Base-by-base conservation (phyloP, 1,139 yeast genomes). In the Candida gigantensis region DNA sequence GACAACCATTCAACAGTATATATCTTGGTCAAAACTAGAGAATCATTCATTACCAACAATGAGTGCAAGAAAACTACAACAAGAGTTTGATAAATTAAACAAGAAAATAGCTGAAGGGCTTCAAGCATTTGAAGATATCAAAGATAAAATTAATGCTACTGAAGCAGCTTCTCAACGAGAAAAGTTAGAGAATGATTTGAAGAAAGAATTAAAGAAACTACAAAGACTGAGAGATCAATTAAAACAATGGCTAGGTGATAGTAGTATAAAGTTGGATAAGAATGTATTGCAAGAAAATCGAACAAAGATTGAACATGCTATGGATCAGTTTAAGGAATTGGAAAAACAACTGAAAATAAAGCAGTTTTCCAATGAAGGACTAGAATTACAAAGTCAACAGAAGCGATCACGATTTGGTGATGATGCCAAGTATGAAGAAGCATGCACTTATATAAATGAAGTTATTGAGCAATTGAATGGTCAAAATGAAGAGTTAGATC, bases 81-180 rank as follows among this genome's bases (percentile, higher is more conserved):
- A 71, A 63, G 99, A 94, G 71, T 88, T 92, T 62, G 99, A 94
- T 65, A 88, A 92, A 58, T 89, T 90, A 57, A 84, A 90, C 72
- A 92, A 92, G 63, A 89, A 94, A 62, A 95, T 92, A 40, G 77
- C 83, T 41, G 97, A 92, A 68, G 97, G 97, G n/a, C 76, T 92
- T 32, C 79, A 79, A 36, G 84, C 81, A 43, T 94, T 92, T 57
- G 97, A 92, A 58, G 82, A 77, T 38, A 82, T 87, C 31, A 87
- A 90, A 57, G 96, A 88, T 29, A 92, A 92, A 64, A 78, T 92
- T 32, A 84, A 83, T 59, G 73, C 77, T 39, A 79, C 95, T 28
- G 92, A 90, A 46, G 84, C 86, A 50, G 84, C 80, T 46, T 82
- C 96, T 8, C 97, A 90, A 58, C 85, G 92, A 66, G 98, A 94